These are phyloP conservation scores for Podospora pseudoanserina DNA, from an alignment of 495 filamentous ascomycete genomes.

Conservation along the genomic window DNA sequence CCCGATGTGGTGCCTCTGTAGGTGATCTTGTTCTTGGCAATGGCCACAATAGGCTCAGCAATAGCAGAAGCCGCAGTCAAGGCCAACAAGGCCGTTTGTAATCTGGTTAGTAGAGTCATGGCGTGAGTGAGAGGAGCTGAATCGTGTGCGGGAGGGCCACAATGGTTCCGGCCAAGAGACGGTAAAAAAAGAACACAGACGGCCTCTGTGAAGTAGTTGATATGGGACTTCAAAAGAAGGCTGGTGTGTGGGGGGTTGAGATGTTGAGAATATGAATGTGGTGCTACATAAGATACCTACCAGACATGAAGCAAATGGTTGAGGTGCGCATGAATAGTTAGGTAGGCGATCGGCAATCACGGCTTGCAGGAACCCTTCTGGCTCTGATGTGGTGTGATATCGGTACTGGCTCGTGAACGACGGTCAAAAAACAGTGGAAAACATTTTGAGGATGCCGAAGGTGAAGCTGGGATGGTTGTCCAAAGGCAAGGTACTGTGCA, in stretches of 20 bases:
- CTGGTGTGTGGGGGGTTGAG: background rate
- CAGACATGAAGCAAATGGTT: background rate
- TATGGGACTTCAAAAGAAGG: background rate
- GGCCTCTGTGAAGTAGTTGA: background rate
- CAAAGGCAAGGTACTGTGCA: background rate
- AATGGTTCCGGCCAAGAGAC: background rate
- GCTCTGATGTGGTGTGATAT: background rate
- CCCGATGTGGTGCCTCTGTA: constrained; percentile 14
- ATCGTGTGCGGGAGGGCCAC: background rate
- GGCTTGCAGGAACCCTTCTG: background rate
- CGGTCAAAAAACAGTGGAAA: background rate
- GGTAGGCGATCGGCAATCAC: background rate
- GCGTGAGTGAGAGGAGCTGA: background rate
- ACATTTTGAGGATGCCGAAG: background rate
- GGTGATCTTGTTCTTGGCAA: constrained; percentile 10
- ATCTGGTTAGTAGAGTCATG: background rate
- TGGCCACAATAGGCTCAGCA: background rate
- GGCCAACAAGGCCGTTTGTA: background rate
- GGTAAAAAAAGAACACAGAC: background rate
- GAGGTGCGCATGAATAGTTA: background rate
- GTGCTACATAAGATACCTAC: too few relatives aligned
- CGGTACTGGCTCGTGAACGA: background rate
- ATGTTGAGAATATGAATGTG: too few relatives aligned
- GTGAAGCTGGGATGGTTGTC: background rate
- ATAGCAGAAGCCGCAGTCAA: background rate